A percentile compares a stretch with the other conserved stretches of the same genome.
phyloP scores from a whole-genome alignment of 371 early-diverging fungal genomes.

The Apophysomyces trapeziformis region DNA sequence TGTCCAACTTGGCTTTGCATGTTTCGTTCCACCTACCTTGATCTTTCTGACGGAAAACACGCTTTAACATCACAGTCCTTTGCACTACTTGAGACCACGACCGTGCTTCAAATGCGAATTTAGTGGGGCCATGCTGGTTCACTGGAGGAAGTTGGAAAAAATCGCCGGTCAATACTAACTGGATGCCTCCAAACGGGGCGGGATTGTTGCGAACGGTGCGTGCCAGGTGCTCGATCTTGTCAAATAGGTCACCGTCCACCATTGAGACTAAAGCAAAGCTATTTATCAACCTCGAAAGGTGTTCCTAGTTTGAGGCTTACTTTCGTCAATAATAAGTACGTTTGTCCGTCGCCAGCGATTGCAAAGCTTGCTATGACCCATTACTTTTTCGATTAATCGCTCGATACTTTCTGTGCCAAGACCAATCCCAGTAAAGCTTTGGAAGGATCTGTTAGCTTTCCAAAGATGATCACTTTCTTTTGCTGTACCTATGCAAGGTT shows the following conservation, averaged over 20 bases:
- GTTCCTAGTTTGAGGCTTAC: conserved; percentile 40
- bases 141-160: conserved; percentile 95
- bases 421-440: conserved; percentile 78
- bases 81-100: conserved; percentile 65
- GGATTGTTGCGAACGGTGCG: conserved; percentile 47
- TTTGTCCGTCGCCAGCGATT: conserved; percentile 65
- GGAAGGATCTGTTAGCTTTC: background rate
- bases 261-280: conserved; percentile 71
- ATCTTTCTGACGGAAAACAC: conserved; percentile 63
- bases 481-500: conserved; percentile 67
- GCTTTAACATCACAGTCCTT: conserved; percentile 52
- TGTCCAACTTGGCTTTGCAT: background rate
- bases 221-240: conserved; percentile 80
- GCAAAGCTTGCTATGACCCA: conserved; percentile 25
- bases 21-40: conserved; percentile 27
- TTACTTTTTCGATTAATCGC: conserved; percentile 44
- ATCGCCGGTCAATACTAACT: conserved; percentile 86
- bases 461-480: background rate
- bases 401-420: conserved; percentile 55
- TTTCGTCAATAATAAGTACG: conserved; percentile 90
- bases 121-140: conserved; percentile 31
- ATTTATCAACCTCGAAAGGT: background rate
- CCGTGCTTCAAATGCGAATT: conserved; percentile 78
- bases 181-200: conserved; percentile 89
- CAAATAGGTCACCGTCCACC: conserved; percentile 83